phyloP scores from a whole-genome alignment of 805 yeast species.

The Yarrowia divulgata region DNA sequence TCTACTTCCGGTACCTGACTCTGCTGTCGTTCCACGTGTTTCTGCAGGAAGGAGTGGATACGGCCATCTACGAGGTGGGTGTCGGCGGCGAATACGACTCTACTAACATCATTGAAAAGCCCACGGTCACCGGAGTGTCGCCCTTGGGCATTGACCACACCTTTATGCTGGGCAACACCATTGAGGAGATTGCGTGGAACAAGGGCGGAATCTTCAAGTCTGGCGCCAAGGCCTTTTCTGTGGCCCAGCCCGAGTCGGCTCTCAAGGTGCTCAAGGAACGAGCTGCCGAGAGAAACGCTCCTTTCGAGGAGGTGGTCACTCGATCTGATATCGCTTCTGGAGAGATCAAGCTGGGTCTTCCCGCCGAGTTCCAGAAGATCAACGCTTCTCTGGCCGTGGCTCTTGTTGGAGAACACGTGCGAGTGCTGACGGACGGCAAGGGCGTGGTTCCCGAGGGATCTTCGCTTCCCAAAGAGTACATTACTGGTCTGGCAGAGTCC shows the following conservation, averaged over 20 bases:
- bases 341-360: slow-evolving; percentile 47
- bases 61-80: slow-evolving; percentile 97
- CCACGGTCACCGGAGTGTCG: slow-evolving; percentile 85
- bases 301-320: slow-evolving; percentile 60
- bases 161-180: slow-evolving; percentile 81
- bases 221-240: slow-evolving; percentile 70
- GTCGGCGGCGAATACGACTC: slow-evolving; percentile 98
- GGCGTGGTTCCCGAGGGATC: slow-evolving; percentile 22
- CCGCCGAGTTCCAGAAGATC: slow-evolving; percentile 79
- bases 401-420: slow-evolving; percentile 63
- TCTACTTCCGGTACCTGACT: slow-evolving; percentile 90
- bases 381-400: slow-evolving; percentile 90
- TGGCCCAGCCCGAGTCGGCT: slow-evolving; percentile 64
- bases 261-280: slow-evolving; percentile 62
- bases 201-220: slow-evolving; percentile 90
- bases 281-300: slow-evolving; percentile 67
- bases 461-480: slow-evolving; percentile 44
- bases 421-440: slow-evolving; percentile 10
- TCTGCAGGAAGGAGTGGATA: slow-evolving; percentile 83
- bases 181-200: slow-evolving; percentile 93
- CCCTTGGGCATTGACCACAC: slow-evolving; percentile 93
- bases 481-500: slow-evolving; percentile 67
- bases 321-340: slow-evolving; percentile 52
- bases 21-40: slow-evolving; percentile 90
- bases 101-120: slow-evolving; percentile 83